Conservation (phyloP, 2,329 filamentous ascomycete genomes). For the Pyrenophora tritici-repentis region DNA sequence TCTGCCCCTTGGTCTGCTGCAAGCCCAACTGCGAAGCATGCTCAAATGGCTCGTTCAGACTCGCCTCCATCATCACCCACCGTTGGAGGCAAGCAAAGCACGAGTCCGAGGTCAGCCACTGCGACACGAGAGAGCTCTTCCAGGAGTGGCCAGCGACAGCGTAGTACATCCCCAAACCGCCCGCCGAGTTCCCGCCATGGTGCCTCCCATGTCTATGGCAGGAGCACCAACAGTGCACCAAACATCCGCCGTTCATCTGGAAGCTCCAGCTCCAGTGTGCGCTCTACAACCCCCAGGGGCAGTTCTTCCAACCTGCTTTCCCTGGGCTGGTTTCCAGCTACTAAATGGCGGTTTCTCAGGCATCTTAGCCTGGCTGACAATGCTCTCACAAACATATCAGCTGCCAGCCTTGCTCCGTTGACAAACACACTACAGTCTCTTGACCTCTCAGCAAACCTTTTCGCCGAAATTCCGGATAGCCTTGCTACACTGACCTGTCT, state of each 20-base stretch:
- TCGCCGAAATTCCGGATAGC: conserved; percentile 92
- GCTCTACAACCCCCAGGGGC: conserved; percentile 60
- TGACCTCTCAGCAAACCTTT: conserved; percentile 89
- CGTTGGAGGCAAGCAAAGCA: conserved; percentile 50
- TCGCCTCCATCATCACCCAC: conserved; percentile 58
- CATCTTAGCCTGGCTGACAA: conserved; percentile 94
- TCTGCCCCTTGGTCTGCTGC: conserved; percentile 69
- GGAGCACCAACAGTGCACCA: conserved; percentile 57
- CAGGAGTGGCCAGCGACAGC: conserved; percentile 54
- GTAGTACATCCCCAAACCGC: conserved; percentile 81
- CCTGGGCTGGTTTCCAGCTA: conserved; percentile 73
- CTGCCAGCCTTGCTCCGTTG: conserved; percentile 76
- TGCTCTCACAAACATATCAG: conserved; percentile 77
- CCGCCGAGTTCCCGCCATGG: conserved; percentile 76
- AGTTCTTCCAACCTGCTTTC: conserved; percentile 79
- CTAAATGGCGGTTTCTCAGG: conserved; percentile 93
- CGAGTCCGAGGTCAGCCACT: conserved; percentile 54
- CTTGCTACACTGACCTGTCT: conserved; percentile 82
- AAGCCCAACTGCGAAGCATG: conserved; percentile 67
- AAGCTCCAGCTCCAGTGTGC: conserved; percentile 81
- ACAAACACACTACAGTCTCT: conserved; percentile 88
- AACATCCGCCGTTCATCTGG: conserved; percentile 88
- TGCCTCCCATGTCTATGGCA: conserved; percentile 66
- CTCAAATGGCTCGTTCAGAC: conserved; percentile 70
- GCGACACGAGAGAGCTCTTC: conserved; percentile 64